Evolutionary conservation across 2,329 filamentous ascomycete genomes (phyloP).

Genomic region (Lecanosticta acicola): DNA sequence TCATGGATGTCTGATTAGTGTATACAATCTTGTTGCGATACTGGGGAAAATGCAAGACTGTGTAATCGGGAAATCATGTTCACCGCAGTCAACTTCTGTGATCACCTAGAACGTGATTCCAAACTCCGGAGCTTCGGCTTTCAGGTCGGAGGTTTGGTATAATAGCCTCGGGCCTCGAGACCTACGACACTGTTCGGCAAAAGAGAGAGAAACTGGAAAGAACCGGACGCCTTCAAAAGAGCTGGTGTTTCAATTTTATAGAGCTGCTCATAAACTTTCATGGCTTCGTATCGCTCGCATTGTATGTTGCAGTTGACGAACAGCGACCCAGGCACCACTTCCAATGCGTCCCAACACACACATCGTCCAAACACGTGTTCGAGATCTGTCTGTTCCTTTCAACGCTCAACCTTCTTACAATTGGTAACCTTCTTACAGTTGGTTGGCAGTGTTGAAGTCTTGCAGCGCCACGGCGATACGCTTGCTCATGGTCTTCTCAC

Average conservation of each 20-base stretch:
- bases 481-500: slow-evolving; percentile 91
- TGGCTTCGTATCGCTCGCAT: neutral
- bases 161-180: too few species aligned
- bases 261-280: neutral
- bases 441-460: slow-evolving; percentile 82
- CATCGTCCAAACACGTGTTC: neutral
- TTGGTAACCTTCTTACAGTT: slow-evolving; percentile 52
- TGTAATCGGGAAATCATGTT: too few species aligned
- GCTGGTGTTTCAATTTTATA: neutral
- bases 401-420: neutral
- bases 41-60: too few species aligned
- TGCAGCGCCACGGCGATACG: slow-evolving; percentile 75
- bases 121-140: too few species aligned
- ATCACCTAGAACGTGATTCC: too few species aligned
- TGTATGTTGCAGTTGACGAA: neutral
- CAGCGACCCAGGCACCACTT: neutral
- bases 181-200: too few species aligned
- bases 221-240: neutral
- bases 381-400: too few species aligned
- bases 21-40: too few species aligned
- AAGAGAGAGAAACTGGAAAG: neutral
- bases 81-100: too few species aligned
- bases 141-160: too few species aligned
- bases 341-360: neutral
- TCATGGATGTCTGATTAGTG: too few species aligned